Evolutionary conservation across 768 basidiomycete genomes (phyloP), one percentile per base, ranked within the genome.

Genomic region (Naganishia friedmannii): DNA sequence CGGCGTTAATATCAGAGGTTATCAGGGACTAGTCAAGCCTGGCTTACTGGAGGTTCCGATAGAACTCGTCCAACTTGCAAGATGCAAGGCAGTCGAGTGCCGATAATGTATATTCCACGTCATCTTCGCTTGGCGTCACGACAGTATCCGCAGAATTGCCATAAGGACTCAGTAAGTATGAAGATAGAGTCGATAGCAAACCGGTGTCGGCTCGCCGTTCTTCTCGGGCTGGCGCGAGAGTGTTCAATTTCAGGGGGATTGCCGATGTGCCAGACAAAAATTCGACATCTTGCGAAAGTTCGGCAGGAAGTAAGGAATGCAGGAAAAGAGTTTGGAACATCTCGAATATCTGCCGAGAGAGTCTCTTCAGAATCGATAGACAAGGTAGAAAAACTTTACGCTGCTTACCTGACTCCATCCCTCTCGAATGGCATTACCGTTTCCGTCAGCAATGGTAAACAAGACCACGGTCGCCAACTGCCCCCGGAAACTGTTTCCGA

Each of bases 321-420:
- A 97, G 82, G 83, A 98, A 99, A 28, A 99, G 84, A 39, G 93
- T 96, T 77, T 94, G 90, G 82, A 95, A 94, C 89, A 98, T 97
- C 80, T 98, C 95, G 75, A 99, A 97, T 67, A 99, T 92, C 90
- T 96, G 77, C 23, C 21, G 51, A 19, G 46, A 23, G 68, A 55
- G 8, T 29, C 23, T 29, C 34, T 39, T 21, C 10, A 55, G 17
- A 56, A 53, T 28, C 12, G 31, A 51, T 48, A 26, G 37, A 70
- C 55, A 15, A 45, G 5, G 19, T 29, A 3, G 4, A 19, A 72
- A 3, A 6, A 7, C 45, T 32, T 32, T 19, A 21, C 21, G 2
- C 19, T 53, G 29, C 84, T 73, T 72, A 92, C 91, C 84, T 92
- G 72, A 4, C 87, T 88, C 96, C 96, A 99, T 29, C 95, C 94